These are phyloP conservation scores for Tulasnella sp. DNA, from an alignment of 768 basidiomycete species.

Conservation along the genomic window DNA sequence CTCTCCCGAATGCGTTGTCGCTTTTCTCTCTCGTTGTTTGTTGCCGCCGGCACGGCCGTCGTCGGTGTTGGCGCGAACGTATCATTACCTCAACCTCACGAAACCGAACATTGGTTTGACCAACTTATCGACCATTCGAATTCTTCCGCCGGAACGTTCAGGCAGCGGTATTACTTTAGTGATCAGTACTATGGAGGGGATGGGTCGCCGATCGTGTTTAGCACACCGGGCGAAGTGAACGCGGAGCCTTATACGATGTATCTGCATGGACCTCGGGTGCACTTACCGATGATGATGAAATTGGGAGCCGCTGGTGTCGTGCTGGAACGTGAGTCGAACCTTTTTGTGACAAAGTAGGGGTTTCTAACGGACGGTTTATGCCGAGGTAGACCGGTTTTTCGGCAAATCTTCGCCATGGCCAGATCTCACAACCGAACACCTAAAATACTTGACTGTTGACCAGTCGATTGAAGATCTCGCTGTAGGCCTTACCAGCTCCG, in stretches of 20 bases:
- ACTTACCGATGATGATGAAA: not conserved
- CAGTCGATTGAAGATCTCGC: not conserved
- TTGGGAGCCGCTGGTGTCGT: conserved; percentile 12
- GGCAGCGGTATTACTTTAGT: conserved; percentile 16
- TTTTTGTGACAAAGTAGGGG: not conserved
- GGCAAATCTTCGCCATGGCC: not conserved
- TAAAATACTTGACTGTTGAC: conserved; percentile 7
- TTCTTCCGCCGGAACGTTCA: conserved; percentile 16
- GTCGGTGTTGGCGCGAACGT: too few species aligned
- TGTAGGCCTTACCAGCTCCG: not conserved
- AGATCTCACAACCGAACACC: not conserved
- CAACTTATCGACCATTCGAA: conserved; percentile 17
- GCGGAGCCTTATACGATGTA: not conserved
- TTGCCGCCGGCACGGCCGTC: too few species aligned
- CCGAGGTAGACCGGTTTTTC: not conserved
- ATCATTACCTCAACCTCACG: too few species aligned
- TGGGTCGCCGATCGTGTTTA: conserved; percentile 10
- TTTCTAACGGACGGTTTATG: not conserved
- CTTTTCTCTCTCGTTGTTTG: too few species aligned
- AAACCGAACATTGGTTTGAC: conserved; percentile 6
- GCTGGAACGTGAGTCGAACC: conserved; percentile 9
- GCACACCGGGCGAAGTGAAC: conserved; percentile 5
- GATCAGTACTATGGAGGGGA: not conserved
- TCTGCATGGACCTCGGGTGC: not conserved
- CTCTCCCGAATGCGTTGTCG: too few species aligned